A percentile compares a stretch with the other conserved stretches of the same genome.
phyloP scores from a whole-genome alignment of 2,329 filamentous ascomycete species.

The Epichloe aotearoae region DNA sequence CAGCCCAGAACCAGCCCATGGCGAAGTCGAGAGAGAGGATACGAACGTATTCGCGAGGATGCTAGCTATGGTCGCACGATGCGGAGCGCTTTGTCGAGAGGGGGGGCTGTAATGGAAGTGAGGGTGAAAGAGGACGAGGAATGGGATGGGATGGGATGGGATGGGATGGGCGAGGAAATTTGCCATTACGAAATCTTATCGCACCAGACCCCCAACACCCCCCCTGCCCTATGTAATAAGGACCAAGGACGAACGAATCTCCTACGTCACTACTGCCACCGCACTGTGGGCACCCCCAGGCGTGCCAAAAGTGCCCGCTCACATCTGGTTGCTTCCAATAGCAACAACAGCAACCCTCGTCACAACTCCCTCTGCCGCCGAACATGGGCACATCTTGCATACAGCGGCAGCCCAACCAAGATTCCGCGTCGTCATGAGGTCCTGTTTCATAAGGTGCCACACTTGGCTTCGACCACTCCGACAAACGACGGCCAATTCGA shows the following conservation, averaged over 20 bases:
- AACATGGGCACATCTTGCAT: slow-evolving; percentile 9
- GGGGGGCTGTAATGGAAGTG: background rate
- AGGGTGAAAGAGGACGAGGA: background rate
- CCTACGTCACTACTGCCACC: slow-evolving; percentile 10
- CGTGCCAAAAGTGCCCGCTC: too few relatives aligned
- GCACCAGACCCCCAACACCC: background rate
- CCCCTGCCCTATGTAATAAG: background rate
- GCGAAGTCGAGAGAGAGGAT: background rate
- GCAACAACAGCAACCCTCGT: background rate
- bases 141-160: background rate
- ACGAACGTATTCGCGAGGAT: background rate
- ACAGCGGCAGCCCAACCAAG: background rate
- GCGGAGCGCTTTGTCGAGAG: background rate
- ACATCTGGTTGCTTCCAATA: background rate
- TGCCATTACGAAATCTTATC: slow-evolving; percentile 1
- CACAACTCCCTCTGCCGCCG: background rate
- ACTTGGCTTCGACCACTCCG: slow-evolving; percentile 27
- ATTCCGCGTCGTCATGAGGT: slow-evolving; percentile 30
- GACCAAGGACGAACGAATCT: background rate
- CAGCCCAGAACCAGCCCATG: slow-evolving; percentile 56
- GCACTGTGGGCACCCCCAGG: too few relatives aligned
- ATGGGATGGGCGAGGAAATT: background rate
- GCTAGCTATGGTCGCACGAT: background rate
- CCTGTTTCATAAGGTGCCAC: slow-evolving; percentile 29
- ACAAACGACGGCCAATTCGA: slow-evolving; percentile 14